These are phyloP conservation scores for Ramichloridium luteum DNA, from an alignment of 2,329 filamentous ascomycete species.

Conservation along the genomic window DNA sequence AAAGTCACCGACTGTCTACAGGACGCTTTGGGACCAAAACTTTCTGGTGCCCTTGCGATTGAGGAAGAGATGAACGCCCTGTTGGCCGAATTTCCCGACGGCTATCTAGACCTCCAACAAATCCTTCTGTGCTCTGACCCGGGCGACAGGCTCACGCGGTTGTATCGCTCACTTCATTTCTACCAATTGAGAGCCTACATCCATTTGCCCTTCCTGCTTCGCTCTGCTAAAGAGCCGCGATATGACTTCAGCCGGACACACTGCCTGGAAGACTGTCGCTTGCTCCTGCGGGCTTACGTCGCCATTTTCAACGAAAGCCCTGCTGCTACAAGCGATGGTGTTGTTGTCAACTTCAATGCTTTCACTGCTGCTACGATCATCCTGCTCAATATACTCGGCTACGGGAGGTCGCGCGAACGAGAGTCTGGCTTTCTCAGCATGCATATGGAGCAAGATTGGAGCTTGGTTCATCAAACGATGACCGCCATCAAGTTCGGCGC, in stretches of 20 bases:
- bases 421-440: not conserved
- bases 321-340: constrained; percentile 26
- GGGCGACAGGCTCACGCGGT: constrained; percentile 6
- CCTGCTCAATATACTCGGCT: constrained; percentile 31
- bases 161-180: constrained; percentile 18
- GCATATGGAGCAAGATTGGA: constrained; percentile 4
- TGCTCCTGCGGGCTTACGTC: constrained; percentile 30
- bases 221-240: constrained; percentile 25
- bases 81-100: constrained; percentile 3
- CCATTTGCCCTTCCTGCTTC: constrained; percentile 35
- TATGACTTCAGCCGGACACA: constrained; percentile 29
- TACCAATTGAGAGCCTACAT: constrained; percentile 35
- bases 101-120: constrained; percentile 5
- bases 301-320: constrained; percentile 24
- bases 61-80: constrained; percentile 7
- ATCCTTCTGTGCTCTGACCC: constrained; percentile 4
- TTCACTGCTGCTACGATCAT: constrained; percentile 35
- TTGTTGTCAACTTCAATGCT: constrained; percentile 35
- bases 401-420: constrained; percentile 32
- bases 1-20: constrained; percentile 10
- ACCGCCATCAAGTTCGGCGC: constrained; percentile 6
- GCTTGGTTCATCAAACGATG: constrained; percentile 2
- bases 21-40: constrained; percentile 4
- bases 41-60: constrained; percentile 6
- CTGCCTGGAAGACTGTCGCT: constrained; percentile 31